These are phyloP conservation scores for Glebionis coronaria DNA, from an alignment of 129 eudicot species.

Conservation along the genomic window DNA sequence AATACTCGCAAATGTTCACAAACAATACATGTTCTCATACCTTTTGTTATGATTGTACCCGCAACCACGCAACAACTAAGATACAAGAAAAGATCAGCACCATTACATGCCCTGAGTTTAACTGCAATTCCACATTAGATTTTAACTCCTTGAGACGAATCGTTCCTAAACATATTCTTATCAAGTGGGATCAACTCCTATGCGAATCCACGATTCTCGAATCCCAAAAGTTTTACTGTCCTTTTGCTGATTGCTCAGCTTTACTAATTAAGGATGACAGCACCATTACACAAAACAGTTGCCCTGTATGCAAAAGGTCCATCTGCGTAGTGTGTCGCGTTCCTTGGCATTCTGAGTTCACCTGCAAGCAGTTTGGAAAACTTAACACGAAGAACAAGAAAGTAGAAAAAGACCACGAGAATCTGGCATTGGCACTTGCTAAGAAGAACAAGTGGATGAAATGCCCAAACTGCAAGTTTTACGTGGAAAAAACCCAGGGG, in stretches of 20 bases:
- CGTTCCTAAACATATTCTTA: conserved; percentile 27
- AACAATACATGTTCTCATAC: conserved; percentile 36
- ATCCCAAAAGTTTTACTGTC: conserved; percentile 49
- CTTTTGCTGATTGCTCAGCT: conserved; percentile 42
- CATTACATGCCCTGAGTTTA: conserved; percentile 38
- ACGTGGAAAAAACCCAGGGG: conserved; percentile 47
- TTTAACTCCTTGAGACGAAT: conserved; percentile 26
- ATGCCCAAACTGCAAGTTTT: conserved; percentile 50
- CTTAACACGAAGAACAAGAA: conserved; percentile 23
- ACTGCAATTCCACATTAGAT: conserved; percentile 35
- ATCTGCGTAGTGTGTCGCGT: conserved; percentile 51
- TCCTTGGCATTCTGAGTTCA: conserved; percentile 55
- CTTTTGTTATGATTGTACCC: conserved; percentile 40
- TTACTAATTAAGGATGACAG: conserved; percentile 36
- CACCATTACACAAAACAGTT: conserved; percentile 19
- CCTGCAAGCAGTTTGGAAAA: conserved; percentile 41
- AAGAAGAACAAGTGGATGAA: conserved; percentile 57
- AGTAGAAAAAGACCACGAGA: conserved; percentile 24
- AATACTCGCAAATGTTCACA: conserved; percentile 29
- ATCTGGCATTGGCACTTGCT: conserved; percentile 36
- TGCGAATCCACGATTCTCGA: conserved; percentile 43
- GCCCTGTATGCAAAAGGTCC: conserved; percentile 37
- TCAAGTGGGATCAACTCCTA: conserved; percentile 44
- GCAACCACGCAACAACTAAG: conserved; percentile 40
- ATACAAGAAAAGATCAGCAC: conserved; percentile 33